phyloP scores from a whole-genome alignment of 2,329 filamentous ascomycete genomes.

The Fusarium incarnatum region DNA sequence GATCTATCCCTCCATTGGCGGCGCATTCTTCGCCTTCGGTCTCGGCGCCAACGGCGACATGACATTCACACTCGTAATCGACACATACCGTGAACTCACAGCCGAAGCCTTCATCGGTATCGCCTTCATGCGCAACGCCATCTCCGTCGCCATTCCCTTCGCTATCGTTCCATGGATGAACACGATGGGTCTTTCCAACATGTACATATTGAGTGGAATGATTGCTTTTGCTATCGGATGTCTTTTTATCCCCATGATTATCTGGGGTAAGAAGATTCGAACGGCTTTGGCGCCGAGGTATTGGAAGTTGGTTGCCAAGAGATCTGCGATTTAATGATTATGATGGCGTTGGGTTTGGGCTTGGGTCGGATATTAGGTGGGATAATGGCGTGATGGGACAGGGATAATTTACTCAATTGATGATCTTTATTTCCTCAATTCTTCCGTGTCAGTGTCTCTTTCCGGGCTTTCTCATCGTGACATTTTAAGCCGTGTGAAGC shows the following conservation, averaged over 20 bases:
- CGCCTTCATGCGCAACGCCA: slow-evolving; percentile 49
- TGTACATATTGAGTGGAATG: slow-evolving; percentile 45
- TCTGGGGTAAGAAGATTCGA: slow-evolving; percentile 50
- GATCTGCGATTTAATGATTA: slow-evolving; percentile 27
- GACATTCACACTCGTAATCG: slow-evolving; percentile 51
- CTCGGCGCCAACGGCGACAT: slow-evolving; percentile 55
- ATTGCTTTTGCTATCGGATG: slow-evolving; percentile 43
- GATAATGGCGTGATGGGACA: background rate
- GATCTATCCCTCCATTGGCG: slow-evolving; percentile 54
- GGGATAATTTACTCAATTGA: background rate
- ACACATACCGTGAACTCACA: slow-evolving; percentile 50
- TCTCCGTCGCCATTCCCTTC: slow-evolving; percentile 48
- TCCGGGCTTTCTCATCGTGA: too few relatives aligned
- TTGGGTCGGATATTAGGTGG: background rate
- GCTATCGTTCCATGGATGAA: slow-evolving; percentile 49
- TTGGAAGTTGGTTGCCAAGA: slow-evolving; percentile 38
- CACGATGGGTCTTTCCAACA: slow-evolving; percentile 47
- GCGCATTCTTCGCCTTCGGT: slow-evolving; percentile 54
- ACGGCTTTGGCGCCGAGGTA: slow-evolving; percentile 39
- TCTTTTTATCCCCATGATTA: slow-evolving; percentile 46
- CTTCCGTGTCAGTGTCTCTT: too few relatives aligned
- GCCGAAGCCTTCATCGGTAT: slow-evolving; percentile 49
- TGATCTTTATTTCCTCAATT: background rate
- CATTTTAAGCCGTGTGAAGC: fast-evolving
- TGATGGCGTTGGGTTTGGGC: background rate